Conservation (phyloP, 257 asterid species). For the Primulina tabacum region DNA sequence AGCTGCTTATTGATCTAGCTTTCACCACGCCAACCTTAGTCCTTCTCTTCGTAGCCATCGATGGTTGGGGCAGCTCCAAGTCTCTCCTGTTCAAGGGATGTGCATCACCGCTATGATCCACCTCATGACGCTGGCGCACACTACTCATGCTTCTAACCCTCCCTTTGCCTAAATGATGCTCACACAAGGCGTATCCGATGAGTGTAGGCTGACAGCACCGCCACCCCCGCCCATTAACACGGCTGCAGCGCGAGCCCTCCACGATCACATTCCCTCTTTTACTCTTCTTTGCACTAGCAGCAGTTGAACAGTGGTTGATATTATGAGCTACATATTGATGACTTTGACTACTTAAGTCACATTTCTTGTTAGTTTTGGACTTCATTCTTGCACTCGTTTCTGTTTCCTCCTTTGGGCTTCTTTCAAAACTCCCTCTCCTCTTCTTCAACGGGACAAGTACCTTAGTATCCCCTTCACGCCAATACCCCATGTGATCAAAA, state of each 20-base stretch:
- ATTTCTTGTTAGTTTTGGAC: constrained; percentile 62
- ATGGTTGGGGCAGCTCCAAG: neutral
- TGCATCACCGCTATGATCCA: neutral
- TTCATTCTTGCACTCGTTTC: constrained; percentile 34
- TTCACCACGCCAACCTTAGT: constrained; percentile 53
- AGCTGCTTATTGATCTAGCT: constrained; percentile 67
- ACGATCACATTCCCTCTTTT: constrained; percentile 51
- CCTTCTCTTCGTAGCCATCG: constrained; percentile 38
- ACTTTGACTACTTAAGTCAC: neutral
- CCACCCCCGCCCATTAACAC: constrained; percentile 83
- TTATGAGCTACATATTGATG: constrained; percentile 18
- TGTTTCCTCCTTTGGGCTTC: constrained; percentile 19
- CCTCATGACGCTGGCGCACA: constrained; percentile 24
- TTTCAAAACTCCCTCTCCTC: constrained; percentile 39
- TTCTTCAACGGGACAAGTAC: constrained; percentile 51
- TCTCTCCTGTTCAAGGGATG: neutral
- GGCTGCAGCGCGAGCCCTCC: constrained; percentile 84
- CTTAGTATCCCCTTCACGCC: constrained; percentile 35
- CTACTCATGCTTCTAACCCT: constrained; percentile 43
- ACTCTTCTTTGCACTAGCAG: constrained; percentile 28
- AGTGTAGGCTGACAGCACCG: constrained; percentile 71
- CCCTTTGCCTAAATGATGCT: constrained; percentile 79
- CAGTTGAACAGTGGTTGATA: neutral
- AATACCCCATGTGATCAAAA: neutral
- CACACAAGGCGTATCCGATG: constrained; percentile 69